Conservation (phyloP, 2,329 filamentous ascomycete genomes). For the Talaromyces albobiverticillius region DNA sequence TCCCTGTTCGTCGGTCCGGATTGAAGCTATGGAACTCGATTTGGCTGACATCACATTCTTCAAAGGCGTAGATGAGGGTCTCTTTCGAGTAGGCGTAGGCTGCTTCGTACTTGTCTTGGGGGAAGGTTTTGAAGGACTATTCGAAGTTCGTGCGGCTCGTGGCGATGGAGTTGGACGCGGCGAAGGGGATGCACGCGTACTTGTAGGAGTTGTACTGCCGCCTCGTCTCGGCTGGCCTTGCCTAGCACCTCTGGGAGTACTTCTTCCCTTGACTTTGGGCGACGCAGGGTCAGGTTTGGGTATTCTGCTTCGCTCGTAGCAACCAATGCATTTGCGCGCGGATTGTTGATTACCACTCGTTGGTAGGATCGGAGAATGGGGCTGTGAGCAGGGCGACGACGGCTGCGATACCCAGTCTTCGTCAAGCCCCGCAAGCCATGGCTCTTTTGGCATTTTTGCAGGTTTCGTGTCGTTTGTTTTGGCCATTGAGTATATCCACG, state of each 20-base stretch:
- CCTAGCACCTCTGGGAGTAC: constrained; percentile 10
- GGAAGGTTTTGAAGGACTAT: constrained; percentile 1
- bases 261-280: constrained; percentile 7
- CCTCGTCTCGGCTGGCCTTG: constrained; percentile 10
- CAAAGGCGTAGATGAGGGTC: constrained; percentile 14
- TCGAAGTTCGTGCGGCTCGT: constrained; percentile 8
- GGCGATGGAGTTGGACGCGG: constrained; percentile 22
- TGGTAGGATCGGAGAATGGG: constrained; percentile 13
- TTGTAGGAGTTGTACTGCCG: constrained; percentile 23
- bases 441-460: constrained; percentile 25
- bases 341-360: constrained; percentile 7
- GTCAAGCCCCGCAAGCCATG: constrained; percentile 45
- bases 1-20: constrained; percentile 58
- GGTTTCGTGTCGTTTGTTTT: constrained; percentile 12
- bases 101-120: constrained; percentile 8
- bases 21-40: constrained; percentile 38
- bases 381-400: constrained; percentile 28
- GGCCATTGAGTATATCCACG: constrained; percentile 1
- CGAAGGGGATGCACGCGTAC: constrained; percentile 33
- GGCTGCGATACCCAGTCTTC: constrained; percentile 40
- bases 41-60: constrained; percentile 31
- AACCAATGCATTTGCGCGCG: constrained; percentile 16
- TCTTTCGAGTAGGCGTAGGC: constrained; percentile 10
- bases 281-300: constrained; percentile 16
- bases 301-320: constrained; percentile 13